Evolutionary conservation across 139 green algal species (phyloP).

Genomic region (Nannochloris sp.): DNA sequence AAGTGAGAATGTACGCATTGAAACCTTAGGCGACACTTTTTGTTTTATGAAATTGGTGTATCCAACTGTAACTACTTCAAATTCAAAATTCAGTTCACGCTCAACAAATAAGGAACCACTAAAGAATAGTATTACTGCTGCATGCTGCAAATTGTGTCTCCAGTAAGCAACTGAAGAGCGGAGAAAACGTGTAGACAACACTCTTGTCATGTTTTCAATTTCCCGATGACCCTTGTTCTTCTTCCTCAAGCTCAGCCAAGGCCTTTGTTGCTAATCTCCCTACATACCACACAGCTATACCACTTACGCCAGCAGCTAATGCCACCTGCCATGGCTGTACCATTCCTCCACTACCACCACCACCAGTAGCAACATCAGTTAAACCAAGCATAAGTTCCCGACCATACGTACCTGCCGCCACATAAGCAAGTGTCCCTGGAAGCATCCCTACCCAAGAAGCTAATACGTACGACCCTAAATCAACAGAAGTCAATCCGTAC

Average conservation of each 20-base stretch:
- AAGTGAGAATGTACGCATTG: slow-evolving; percentile 26
- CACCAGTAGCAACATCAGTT: not conserved
- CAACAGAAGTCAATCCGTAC: slow-evolving; percentile 85
- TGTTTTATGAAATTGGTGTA: not conserved
- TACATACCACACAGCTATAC: slow-evolving; percentile 57
- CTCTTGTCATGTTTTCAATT: no score
- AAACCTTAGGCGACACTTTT: not conserved
- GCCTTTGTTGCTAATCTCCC: slow-evolving; percentile 60
- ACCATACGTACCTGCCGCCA: slow-evolving; percentile 47
- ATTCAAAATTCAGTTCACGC: no score
- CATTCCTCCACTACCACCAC: not conserved
- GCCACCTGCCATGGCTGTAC: slow-evolving; percentile 40
- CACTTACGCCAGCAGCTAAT: slow-evolving; percentile 44
- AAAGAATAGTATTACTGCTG: no score
- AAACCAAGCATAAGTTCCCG: slow-evolving; percentile 6
- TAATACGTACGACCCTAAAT: slow-evolving; percentile 69
- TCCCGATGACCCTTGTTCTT: no score
- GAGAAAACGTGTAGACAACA: no score
- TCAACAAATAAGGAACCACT: no score
- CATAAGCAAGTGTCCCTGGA: slow-evolving; percentile 85
- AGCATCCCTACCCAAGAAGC: slow-evolving; percentile 88
- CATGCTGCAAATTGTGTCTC: no score
- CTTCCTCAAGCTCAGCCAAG: slow-evolving; percentile 46
- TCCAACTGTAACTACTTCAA: no score
- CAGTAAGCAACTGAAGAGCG: no score